Base-by-base conservation (phyloP, 2,329 filamentous ascomycete genomes). In the Sarocladium oryzae region DNA sequence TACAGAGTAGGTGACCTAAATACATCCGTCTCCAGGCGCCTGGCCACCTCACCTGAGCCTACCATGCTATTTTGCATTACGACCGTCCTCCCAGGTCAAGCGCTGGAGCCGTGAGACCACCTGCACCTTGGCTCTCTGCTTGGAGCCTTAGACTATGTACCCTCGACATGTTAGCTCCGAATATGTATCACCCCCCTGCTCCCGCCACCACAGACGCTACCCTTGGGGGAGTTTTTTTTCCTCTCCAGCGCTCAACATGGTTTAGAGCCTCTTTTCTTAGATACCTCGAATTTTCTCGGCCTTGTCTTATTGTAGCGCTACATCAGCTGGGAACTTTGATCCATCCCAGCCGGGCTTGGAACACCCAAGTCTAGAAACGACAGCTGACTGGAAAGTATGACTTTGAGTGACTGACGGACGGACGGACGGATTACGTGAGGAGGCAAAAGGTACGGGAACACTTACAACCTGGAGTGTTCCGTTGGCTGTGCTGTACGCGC, bases 161-260 rank as follows among this genome's bases (percentile, higher is more conserved):
- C n/a, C n/a, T n/a, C n/a, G n/a, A n/a, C n/a, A n/a, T n/a, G 9
- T 43, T 43, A 43, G 40, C 40, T n/a, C 40, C 40, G 16, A 43
- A 20, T 28, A n/a, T n/a, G n/a, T n/a, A 43, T 43, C 26, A 48
- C 43, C 32, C 43, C 43, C 43, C 43, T 28, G 43, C n/a, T 48
- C 43, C 28, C 43, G 11, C 20, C 15, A 8, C 10, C 11, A 33
- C 21, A 26, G 13, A 28, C 15, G 40, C 7, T 26, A 15, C 24
- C 40, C 24, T 48, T 48, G 43, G 43, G 6, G n/a, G n/a, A n/a
- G n/a, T n/a, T n/a, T n/a, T n/a, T n/a, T n/a, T n/a, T n/a, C 18
- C 33, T 48, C 28, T 48, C 43, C 43, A 48, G 28, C 43, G 21
- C 43, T 48, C 43, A 48, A 48, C 43, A 30, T 21, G 43, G 43